A percentile compares a stretch with the other conserved stretches of the same genome.
phyloP scores from a whole-genome alignment of 1,284 basidiomycete species.

The Cutaneotrichosporon sp. region DNA sequence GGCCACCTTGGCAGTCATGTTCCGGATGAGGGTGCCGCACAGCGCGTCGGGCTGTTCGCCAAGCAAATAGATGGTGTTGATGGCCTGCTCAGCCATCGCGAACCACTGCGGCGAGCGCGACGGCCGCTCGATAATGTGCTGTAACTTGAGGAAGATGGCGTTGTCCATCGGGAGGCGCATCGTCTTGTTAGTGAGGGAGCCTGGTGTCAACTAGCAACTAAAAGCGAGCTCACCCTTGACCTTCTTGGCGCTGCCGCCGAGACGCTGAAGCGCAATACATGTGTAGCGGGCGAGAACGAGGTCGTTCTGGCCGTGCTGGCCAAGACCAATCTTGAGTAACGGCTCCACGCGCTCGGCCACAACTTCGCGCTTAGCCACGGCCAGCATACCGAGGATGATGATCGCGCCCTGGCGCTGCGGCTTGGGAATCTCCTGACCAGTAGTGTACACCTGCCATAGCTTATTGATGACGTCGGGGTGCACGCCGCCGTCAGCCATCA shows the following conservation, averaged over 20 bases:
- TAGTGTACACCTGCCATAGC: constrained; percentile 93
- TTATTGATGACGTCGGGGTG: constrained; percentile 81
- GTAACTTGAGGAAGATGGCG: constrained; percentile 77
- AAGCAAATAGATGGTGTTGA: constrained; percentile 93
- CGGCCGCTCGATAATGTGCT: constrained; percentile 72
- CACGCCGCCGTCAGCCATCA: constrained; percentile 78
- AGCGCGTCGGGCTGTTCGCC: constrained; percentile 90
- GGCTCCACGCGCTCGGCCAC: constrained; percentile 84
- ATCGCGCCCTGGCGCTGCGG: constrained; percentile 88
- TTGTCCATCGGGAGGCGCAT: constrained; percentile 86
- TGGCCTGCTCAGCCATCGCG: constrained; percentile 89
- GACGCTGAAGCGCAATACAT: constrained; percentile 84
- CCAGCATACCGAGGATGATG: constrained; percentile 93
- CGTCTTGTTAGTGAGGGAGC: constrained; percentile 82
- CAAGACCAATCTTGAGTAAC: constrained; percentile 85
- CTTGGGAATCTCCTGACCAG: constrained; percentile 69
- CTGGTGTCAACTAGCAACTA: constrained; percentile 49
- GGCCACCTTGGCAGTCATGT: constrained; percentile 74
- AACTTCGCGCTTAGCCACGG: constrained; percentile 76
- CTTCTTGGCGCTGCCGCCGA: constrained; percentile 94
- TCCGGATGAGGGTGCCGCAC: constrained; percentile 78
- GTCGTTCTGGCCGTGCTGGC: constrained; percentile 78
- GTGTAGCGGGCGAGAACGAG: constrained; percentile 88
- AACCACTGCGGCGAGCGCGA: constrained; percentile 86
- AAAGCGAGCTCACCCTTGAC: constrained; percentile 69